Base-by-base conservation (phyloP, 805 yeast genomes). In the Metschnikowia similis region DNA sequence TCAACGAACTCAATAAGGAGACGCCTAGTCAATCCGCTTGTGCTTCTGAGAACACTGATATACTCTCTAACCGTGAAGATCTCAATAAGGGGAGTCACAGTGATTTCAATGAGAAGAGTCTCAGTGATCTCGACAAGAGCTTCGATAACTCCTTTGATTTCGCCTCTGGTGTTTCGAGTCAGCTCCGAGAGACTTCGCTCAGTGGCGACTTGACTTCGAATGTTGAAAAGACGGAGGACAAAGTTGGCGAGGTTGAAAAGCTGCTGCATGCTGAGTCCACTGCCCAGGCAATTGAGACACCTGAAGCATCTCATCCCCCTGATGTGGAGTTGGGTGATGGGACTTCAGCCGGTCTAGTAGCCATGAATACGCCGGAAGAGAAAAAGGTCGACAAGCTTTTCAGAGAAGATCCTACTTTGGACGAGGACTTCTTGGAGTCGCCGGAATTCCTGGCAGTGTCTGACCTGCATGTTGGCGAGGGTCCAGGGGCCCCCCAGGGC, bases 401-500 rank as follows among this genome's bases (percentile, higher is more conserved):
- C 14, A 42, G 11, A 27, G 39, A 42, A n/a, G 46, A 42, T 21
- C 38, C 37, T 13, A 30, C 13, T 10, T 42, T 42, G 32, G 46
- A 42, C 16, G 46, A 42, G 11, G 46, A 42, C 30, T 42, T 42
- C 31, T 34, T 42, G 37, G 46, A 42, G 5, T 42, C 46, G 8
- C 46, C 46, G 21, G 31, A 42, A 34, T 17, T 42, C 17, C 31
- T n/a, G 8, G 16, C 46, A 7, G 38, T 16, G 10, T 30, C 30
- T 13, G 41, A 38, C 21, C 41, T 38, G 41, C 41, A 38, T 38
- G n/a, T 8, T 8, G 17, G 11, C 11, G 17, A 6, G 21, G 11
- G 11, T n/a, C 41, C 41, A 6, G 14, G 14, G 13, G 17, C 27
- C 8, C 14, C 29, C 9, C 32, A 38, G 9, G 9, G 11, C 32